Percentiles rank a stretch among this genome's conserved stretches.
Evolutionary conservation across 2,329 filamentous ascomycete genomes (phyloP).

Genomic region (Epichloe amarillans): DNA sequence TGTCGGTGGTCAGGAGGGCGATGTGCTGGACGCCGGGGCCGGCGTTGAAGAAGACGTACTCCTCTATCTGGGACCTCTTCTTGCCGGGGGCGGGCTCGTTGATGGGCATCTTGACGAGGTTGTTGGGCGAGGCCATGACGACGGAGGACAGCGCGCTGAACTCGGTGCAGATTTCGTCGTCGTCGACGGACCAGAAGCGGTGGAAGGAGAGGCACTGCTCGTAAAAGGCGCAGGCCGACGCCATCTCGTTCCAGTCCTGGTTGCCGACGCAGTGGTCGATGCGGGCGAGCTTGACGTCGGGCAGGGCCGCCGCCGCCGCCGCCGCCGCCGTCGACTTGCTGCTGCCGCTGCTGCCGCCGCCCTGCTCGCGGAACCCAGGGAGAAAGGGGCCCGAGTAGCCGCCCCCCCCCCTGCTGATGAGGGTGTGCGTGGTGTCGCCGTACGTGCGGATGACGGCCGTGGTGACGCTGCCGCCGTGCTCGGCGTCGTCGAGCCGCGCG

Average conservation of each 20-base stretch:
- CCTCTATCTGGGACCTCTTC: slow-evolving; percentile 88
- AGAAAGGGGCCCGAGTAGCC: slow-evolving; percentile 68
- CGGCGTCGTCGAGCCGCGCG: slow-evolving; percentile 23
- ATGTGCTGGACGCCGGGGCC: slow-evolving; percentile 90
- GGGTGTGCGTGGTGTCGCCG: slow-evolving; percentile 87
- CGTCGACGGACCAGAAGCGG: slow-evolving; percentile 94
- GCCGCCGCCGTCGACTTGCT: slow-evolving; percentile 11
- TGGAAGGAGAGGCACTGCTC: slow-evolving; percentile 85
- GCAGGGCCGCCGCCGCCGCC: slow-evolving; percentile 31
- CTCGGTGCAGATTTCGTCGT: slow-evolving; percentile 83
- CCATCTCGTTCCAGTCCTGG: slow-evolving; percentile 88
- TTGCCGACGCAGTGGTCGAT: slow-evolving; percentile 98
- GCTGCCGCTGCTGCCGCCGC: too few relatives aligned
- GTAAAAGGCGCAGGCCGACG: slow-evolving; percentile 56
- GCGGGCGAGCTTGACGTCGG: slow-evolving; percentile 51
- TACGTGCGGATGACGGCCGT: slow-evolving; percentile 81
- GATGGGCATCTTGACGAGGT: slow-evolving; percentile 93
- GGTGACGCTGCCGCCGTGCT: slow-evolving; percentile 55
- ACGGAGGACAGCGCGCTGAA: slow-evolving; percentile 80
- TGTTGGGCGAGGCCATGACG: slow-evolving; percentile 79
- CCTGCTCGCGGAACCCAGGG: slow-evolving; percentile 57
- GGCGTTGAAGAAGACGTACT: slow-evolving; percentile 81
- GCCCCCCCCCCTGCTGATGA: slow-evolving; percentile 61
- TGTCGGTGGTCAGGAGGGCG: slow-evolving; percentile 69
- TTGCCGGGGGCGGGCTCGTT: slow-evolving; percentile 88